phyloP scores from a whole-genome alignment of 768 basidiomycete species.

The Leccinum rimulosum region DNA sequence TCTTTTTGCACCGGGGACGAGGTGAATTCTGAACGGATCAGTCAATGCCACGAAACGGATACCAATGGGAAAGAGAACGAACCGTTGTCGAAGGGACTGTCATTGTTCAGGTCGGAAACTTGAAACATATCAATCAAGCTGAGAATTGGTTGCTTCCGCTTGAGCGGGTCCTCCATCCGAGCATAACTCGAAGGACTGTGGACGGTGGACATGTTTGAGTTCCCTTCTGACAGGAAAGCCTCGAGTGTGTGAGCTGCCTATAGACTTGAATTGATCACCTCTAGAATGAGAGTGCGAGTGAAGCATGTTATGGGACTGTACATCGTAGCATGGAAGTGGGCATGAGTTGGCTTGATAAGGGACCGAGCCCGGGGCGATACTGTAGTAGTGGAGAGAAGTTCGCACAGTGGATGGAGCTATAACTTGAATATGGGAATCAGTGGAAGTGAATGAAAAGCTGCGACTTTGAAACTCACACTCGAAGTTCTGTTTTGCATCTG shows the following conservation, averaged over 20 bases:
- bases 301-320: constrained; percentile 27
- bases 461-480: constrained; percentile 34
- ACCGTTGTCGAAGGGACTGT: constrained; percentile 36
- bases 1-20: constrained; percentile 41
- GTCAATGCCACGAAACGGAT: constrained; percentile 6
- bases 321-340: constrained; percentile 29
- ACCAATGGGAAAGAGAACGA: constrained; percentile 10
- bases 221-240: constrained; percentile 25
- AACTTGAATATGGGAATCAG: constrained; percentile 24
- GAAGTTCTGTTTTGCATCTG: constrained; percentile 28
- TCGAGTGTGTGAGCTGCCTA: constrained; percentile 24
- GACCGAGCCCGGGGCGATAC: constrained; percentile 23
- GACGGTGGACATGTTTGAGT: constrained; percentile 21
- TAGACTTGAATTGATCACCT: constrained; percentile 17
- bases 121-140: constrained; percentile 45
- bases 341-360: constrained; percentile 18
- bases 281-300: constrained; percentile 24
- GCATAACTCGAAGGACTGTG: constrained; percentile 23
- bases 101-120: constrained; percentile 38
- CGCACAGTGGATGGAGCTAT: constrained; percentile 23
- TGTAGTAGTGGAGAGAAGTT: constrained; percentile 18
- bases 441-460: constrained; percentile 25
- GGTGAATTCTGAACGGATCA: constrained; percentile 17
- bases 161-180: constrained; percentile 32
- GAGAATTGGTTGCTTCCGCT: constrained; percentile 45